phyloP scores from a whole-genome alignment of 164 flowering plant species.

The Euptelea pleiosperma region DNA sequence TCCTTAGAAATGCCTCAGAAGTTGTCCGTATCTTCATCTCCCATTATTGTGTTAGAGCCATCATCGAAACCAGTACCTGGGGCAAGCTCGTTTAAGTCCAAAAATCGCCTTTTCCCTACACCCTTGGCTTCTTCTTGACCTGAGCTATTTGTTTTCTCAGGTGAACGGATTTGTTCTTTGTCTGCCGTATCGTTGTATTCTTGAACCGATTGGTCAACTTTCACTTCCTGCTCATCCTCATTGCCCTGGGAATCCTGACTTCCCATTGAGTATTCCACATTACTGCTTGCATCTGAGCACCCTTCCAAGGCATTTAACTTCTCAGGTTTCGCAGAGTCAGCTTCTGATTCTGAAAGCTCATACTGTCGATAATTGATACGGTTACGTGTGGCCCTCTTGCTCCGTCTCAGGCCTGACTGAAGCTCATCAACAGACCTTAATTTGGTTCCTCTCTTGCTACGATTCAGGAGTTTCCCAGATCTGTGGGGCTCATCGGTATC shows the following conservation, averaged over 20 bases:
- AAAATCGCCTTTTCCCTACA: slow-evolving; percentile 54
- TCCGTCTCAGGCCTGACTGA: slow-evolving; percentile 82
- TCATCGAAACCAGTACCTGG: slow-evolving; percentile 91
- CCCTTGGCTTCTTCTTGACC: slow-evolving; percentile 45
- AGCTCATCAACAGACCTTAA: slow-evolving; percentile 64
- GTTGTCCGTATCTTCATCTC: slow-evolving; percentile 55
- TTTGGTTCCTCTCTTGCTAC: slow-evolving; percentile 62
- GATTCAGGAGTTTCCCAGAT: slow-evolving; percentile 49
- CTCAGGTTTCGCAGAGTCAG: slow-evolving; percentile 50
- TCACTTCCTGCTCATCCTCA: slow-evolving; percentile 41
- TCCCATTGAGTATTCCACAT: slow-evolving; percentile 43
- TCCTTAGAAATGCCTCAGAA: too few species aligned
- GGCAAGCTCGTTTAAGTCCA: slow-evolving; percentile 93
- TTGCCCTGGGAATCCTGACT: slow-evolving; percentile 53
- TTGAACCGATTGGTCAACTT: slow-evolving; percentile 39
- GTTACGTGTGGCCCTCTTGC: slow-evolving; percentile 79
- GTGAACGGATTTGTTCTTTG: slow-evolving; percentile 37
- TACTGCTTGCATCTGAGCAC: slow-evolving; percentile 51
- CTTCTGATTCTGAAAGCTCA: slow-evolving; percentile 81
- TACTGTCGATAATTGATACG: slow-evolving; percentile 76
- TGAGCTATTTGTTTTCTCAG: slow-evolving; percentile 39
- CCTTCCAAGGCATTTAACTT: slow-evolving; percentile 43
- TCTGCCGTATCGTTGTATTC: slow-evolving; percentile 26
- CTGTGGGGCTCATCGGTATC: slow-evolving; percentile 60
- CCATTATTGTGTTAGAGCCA: slow-evolving; percentile 49